phyloP scores from a whole-genome alignment of 106 monocot genomes.

The Acorus calamus region DNA sequence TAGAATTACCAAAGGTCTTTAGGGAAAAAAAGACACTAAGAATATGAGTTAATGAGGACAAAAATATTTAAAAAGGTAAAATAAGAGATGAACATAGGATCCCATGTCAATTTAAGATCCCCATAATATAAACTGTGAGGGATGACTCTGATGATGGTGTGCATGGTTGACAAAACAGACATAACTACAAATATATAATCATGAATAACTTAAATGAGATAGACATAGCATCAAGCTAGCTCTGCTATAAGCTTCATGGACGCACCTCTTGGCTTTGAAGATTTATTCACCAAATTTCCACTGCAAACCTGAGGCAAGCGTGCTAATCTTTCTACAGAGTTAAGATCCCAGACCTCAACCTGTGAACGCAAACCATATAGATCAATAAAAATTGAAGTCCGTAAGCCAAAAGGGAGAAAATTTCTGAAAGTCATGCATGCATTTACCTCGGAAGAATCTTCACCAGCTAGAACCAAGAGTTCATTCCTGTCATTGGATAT shows the following conservation, averaged over 20 bases:
- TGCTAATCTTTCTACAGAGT: slow-evolving; percentile 35
- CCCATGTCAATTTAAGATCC: too few relatives aligned
- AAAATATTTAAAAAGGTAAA: too few relatives aligned
- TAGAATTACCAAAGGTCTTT: background rate
- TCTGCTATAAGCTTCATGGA: background rate
- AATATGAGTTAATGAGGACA: background rate
- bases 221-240: background rate
- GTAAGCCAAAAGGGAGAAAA: too few relatives aligned
- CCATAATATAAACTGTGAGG: too few relatives aligned
- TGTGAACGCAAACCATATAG: slow-evolving; percentile 9
- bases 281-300: slow-evolving; percentile 8
- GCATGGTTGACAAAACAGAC: background rate
- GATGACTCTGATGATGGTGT: too few relatives aligned
- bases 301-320: slow-evolving; percentile 37
- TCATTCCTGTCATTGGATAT: slow-evolving; percentile 3
- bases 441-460: slow-evolving; percentile 64
- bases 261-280: slow-evolving; percentile 49
- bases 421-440: background rate
- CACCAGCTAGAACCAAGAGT: slow-evolving; percentile 72
- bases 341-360: slow-evolving; percentile 86
- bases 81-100: too few relatives aligned
- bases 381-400: too few relatives aligned
- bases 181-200: too few relatives aligned
- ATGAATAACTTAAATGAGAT: background rate
- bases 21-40: background rate